Base-by-base conservation (phyloP, 2,329 filamentous ascomycete genomes). In the Fusarium dlaminii region DNA sequence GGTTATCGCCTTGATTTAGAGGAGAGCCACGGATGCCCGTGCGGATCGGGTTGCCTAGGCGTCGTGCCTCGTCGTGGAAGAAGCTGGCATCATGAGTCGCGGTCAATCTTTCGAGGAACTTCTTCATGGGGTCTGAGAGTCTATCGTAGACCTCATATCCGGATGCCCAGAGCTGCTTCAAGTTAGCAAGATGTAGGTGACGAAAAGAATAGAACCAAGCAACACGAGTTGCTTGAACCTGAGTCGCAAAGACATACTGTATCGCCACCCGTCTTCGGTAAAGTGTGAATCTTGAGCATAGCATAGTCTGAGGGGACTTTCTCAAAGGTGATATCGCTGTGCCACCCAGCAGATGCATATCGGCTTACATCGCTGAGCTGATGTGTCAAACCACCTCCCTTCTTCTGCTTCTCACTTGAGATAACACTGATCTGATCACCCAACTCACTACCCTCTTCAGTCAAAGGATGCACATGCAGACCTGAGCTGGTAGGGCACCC, bases 321-420 rank as follows among this genome's bases (percentile, higher is more conserved):
- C 77, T 92, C 90, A 75, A 91, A 91, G 29, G 86, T 85, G 70
- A 91, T 91, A 63, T 91, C 89, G 85, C 75, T 86, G 77, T 72
- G 86, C 86, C 72, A 87, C 73, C 77, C 84, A 74, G 73, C 83
- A 75, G 79, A 79, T 6, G 86, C 86, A 60, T 85, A 85, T 29
- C 86, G 83, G 74, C 83, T 86, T 49, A 86, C 85, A 73, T 87
- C 86, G 73, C 84, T 87, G 66, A 87, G 81, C 72, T 86, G 83
- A 76, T 88, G 85, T 36, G 86, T 87, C 66, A 88, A 77, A 73
- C 86, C 86, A 74, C 86, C 85, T 34, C 86, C 85, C 79, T 88
- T 88, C 82, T 87, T 86, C 77, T 88, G 84, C 82, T 87, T 86
- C 79, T 87, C 85, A 57, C 86, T 86, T 63, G 85, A 88, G 78